Base-by-base conservation (phyloP, 2,329 filamentous ascomycete genomes). In the Diaporthe velutina region DNA sequence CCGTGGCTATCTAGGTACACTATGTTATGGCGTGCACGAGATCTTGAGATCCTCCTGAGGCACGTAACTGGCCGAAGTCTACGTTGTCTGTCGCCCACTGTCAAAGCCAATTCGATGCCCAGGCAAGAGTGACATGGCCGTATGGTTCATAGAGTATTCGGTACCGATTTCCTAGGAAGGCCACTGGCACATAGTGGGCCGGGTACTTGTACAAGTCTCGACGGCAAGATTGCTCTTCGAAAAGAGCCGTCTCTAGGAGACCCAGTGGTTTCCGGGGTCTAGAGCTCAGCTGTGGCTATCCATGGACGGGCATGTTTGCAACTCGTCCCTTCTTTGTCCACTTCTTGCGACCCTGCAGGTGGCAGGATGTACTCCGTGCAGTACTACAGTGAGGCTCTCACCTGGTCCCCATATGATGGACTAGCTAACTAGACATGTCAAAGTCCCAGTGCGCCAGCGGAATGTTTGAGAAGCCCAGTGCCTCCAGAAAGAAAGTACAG, bases 41-140 rank as follows among this genome's bases (percentile, higher is more conserved):
- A 38, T 48, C 9, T 50, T 25, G 45, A 12, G 30, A 25, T 17
- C n/a, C 19, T 38, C n/a, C 48, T 12, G 33, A 67, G 35, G 15
- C 30, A 50, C n/a, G 45, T 28, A 25, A 67, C 64, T 54, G 48
- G 64, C 45, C 33, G 28, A 52, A 52, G 45, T 17, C n/a, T 28
- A 67, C 52, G 22, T 28, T 38, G 64, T 52, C 30, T 28, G 45
- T 52, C n/a, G 28, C 28, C 45, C 22, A 38, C 48, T 7, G 12
- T 25, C 64, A 67, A 67, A 67, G 45, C 64, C 45, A 67, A 67
- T 52, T 67, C 64, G 4, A 52, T 38, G 6, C 25, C 64, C 22
- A 67, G 30, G 45, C 15, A 19, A 28, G 28, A 17, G 22, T 50
- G 45, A 67, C 28, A 28, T 38, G 22, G 7, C 45, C 12, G 19